Conservation (phyloP, 495 filamentous ascomycete species). For the Penicillium parvum region DNA sequence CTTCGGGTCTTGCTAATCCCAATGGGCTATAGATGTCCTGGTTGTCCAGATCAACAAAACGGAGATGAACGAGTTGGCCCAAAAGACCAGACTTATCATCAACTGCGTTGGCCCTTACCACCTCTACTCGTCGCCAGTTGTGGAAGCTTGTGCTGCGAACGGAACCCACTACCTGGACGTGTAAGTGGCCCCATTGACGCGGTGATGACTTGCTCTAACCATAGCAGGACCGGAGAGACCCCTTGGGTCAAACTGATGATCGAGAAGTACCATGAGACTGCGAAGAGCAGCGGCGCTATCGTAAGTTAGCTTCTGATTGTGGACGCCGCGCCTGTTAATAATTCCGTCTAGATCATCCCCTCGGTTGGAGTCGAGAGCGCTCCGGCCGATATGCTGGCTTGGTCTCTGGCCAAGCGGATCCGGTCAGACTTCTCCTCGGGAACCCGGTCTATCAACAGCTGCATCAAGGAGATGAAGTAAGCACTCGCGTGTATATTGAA, state of each 20-base stretch:
- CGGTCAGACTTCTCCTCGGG: conserved; percentile 53
- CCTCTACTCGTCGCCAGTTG: conserved; percentile 70
- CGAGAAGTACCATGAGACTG: conserved; percentile 69
- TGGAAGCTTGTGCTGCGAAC: conserved; percentile 81
- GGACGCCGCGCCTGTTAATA: conserved; percentile 9
- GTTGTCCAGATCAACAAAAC: conserved; percentile 57
- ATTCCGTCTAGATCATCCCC: conserved; percentile 64
- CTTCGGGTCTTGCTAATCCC: conserved; percentile 5
- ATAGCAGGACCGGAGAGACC: conserved; percentile 68
- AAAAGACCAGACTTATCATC: conserved; percentile 74
- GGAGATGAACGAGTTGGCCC: conserved; percentile 61
- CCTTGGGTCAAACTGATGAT: conserved; percentile 79
- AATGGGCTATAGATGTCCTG: conserved; percentile 34
- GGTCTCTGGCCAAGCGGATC: conserved; percentile 60
- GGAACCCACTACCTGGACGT: conserved; percentile 92
- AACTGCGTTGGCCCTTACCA: conserved; percentile 83
- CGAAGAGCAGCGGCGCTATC: conserved; percentile 71
- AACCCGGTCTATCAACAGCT: conserved; percentile 56
- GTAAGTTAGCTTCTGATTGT: conserved; percentile 29
- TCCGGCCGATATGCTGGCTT: conserved; percentile 76
- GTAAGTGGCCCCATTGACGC: conserved; percentile 20
- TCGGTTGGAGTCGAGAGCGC: conserved; percentile 83
- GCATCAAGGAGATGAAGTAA: conserved; percentile 59
- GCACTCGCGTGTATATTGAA: conserved; percentile 6
- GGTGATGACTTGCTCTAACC: conserved; percentile 4